Evolutionary conservation across 164 flowering plant species (phyloP).

Genomic region (grape (Vitis vinifera)): DNA sequence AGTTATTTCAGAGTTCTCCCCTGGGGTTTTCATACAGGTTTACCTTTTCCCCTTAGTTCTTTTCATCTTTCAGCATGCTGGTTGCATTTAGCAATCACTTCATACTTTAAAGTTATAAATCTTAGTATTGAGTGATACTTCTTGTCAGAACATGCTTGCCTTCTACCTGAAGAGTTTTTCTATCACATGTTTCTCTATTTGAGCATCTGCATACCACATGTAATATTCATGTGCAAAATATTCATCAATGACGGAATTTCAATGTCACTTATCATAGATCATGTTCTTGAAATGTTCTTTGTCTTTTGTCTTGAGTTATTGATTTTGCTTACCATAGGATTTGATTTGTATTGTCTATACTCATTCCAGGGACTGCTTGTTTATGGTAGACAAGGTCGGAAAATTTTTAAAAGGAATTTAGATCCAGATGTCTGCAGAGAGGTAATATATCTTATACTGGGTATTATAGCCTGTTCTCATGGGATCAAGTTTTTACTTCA

Average conservation of each 20-base stretch:
- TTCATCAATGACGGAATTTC: no score
- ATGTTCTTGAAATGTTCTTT: no score
- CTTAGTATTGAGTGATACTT: background rate
- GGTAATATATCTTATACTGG: conserved; percentile 37
- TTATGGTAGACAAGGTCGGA: conserved; percentile 88
- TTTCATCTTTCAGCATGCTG: background rate
- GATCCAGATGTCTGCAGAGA: conserved; percentile 76
- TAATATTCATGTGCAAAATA: background rate
- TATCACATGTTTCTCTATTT: background rate
- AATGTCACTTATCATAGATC: no score
- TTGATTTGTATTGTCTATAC: background rate
- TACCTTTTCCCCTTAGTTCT: background rate
- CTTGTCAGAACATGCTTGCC: background rate
- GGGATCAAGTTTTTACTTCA: background rate
- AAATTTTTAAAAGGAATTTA: conserved; percentile 68
- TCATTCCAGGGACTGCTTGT: conserved; percentile 83
- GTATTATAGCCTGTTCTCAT: background rate
- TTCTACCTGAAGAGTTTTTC: background rate
- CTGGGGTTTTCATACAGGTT: conserved; percentile 97
- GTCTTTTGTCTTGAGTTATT: no score
- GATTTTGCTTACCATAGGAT: background rate
- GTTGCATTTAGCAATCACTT: background rate
- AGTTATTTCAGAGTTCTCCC: conserved; percentile 68
- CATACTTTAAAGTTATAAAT: background rate
- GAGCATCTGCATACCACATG: background rate